Evolutionary conservation across 768 basidiomycete genomes (phyloP), one percentile per base, ranked within the genome.

Genomic region (Rhizopogon roseolus): DNA sequence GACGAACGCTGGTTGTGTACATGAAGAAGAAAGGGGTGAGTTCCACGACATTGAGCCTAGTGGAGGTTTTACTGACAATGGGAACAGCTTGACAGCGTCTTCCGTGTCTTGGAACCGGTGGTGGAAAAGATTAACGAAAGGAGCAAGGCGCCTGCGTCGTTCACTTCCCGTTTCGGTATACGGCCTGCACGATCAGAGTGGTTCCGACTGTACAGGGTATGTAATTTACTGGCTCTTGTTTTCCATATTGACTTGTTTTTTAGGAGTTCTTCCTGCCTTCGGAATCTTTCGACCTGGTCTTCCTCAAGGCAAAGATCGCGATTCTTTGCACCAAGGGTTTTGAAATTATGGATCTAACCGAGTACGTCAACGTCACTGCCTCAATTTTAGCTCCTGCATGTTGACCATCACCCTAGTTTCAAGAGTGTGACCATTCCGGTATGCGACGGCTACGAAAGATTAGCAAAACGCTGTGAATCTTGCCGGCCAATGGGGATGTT

Each of bases 101-200:
- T 99, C 81, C 90, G 91, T 51, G 93, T 96, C 6, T 80, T 99
- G n/a, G 96, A 99, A 60, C 96, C 96, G 3, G 91, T 98, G n/a
- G 80, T 85, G 4, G 91, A 87, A 60, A 92, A 90, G 69, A 93
- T 88, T 61, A 88, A 86, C 50, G 90, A 90, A 68, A 80, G 84
- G 62, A 76, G 81, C 29, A 86, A 84, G 62, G 82, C 82, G 0
- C 84, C 88, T 2, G 81, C 80, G 40, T 85, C 86, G 6, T 76
- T 92, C 52, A 80, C 87, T 8, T 82, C 84, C 55, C 83, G 88
- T 19, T 80, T 90, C 25, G 86, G 88, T 16, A 82, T 93, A 66
- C 81, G 93, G 8, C 82, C 86, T 14, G 81, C 86, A 34, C 83
- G 88, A 50, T 88, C 91, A 4, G 94, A 97, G 59, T 96, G 95